phyloP scores from a whole-genome alignment of 2,329 filamentous ascomycete species.

The Ascochyta lentis region DNA sequence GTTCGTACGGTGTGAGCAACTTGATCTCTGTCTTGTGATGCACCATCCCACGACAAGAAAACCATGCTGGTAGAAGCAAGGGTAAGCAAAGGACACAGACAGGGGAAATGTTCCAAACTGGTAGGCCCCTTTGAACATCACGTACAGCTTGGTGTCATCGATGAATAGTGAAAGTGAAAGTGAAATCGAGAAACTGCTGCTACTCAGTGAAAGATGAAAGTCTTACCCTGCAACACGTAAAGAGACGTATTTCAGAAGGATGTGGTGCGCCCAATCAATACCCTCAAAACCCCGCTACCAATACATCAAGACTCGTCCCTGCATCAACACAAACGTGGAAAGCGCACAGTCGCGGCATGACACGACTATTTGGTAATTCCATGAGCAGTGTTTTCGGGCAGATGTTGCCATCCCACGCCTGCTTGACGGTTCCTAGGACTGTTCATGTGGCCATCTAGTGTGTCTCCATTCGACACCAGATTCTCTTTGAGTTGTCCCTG shows the following conservation, averaged over 20 bases:
- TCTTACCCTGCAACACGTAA: not conserved
- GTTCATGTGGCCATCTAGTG: not conserved
- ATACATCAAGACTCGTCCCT: not conserved
- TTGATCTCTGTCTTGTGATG: not conserved
- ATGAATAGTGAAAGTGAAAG: not conserved
- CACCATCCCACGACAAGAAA: not conserved
- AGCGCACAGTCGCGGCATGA: not conserved
- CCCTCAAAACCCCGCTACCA: not conserved
- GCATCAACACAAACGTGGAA: not conserved
- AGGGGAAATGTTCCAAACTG: too few relatives aligned
- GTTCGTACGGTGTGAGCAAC: not conserved
- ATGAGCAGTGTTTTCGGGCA: not conserved
- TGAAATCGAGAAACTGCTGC: not conserved
- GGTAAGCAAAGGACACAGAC: too few relatives aligned
- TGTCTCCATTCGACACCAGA: not conserved
- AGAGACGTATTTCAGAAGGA: not conserved
- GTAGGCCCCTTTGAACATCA: not conserved
- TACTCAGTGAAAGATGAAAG: not conserved
- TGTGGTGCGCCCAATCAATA: not conserved
- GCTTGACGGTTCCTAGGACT: not conserved
- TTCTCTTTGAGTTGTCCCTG: not conserved
- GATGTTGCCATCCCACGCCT: not conserved
- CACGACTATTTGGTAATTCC: not conserved
- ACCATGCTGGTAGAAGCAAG: not conserved
- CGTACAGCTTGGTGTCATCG: not conserved